Evolutionary conservation across 2,329 filamentous ascomycete species (phyloP).

Genomic region (Cytospora piceae): DNA sequence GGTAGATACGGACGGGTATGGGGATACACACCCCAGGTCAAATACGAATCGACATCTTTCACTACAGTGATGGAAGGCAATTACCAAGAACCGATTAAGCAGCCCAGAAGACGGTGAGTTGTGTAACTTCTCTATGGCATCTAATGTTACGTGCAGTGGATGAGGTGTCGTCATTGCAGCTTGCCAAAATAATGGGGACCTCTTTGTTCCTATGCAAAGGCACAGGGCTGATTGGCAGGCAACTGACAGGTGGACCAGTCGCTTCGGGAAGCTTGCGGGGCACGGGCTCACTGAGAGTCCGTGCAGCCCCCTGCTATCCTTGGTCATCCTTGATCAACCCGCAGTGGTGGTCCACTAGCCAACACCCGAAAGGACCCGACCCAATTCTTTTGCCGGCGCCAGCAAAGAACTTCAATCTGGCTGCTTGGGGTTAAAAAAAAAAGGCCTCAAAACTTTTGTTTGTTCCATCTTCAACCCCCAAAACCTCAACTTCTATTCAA

Average conservation of each 20-base stretch:
- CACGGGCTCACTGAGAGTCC: neutral
- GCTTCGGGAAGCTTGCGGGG: neutral
- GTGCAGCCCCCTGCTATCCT: conserved; percentile 8
- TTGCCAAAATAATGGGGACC: conserved; percentile 9
- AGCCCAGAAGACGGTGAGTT: no score
- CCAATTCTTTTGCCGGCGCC: conserved; percentile 17
- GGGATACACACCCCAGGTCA: no score
- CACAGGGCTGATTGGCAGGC: conserved; percentile 18
- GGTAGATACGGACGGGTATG: no score
- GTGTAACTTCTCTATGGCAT: no score
- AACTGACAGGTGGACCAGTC: conserved; percentile 9
- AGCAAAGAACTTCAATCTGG: conserved; percentile 3
- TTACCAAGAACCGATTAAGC: no score
- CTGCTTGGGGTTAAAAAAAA: conserved; percentile 14
- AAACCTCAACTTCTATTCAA: conserved; percentile 3
- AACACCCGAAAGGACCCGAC: conserved; percentile 23
- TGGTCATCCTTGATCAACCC: no score
- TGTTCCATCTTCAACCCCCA: conserved; percentile 7
- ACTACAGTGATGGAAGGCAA: no score
- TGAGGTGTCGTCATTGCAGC: conserved; percentile 20
- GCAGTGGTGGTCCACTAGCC: neutral
- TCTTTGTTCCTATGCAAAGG: neutral
- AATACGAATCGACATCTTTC: no score
- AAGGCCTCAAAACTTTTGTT: conserved; percentile 24
- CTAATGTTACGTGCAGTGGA: neutral